Conservation (phyloP, 371 early-diverging fungal species). For the Sporodiniella umbellata region DNA sequence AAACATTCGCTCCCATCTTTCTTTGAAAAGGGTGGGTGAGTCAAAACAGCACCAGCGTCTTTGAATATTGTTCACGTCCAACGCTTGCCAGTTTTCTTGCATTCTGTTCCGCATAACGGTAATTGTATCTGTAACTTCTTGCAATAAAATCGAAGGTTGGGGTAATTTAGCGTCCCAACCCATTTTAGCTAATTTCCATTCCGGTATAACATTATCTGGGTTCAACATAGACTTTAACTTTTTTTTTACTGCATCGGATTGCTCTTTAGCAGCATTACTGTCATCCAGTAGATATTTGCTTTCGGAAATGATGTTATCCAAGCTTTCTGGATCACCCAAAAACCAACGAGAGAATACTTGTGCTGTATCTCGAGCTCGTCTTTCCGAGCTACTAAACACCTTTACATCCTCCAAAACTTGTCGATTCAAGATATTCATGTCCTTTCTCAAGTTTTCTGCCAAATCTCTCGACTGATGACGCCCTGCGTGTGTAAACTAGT, state of each 20-base stretch:
- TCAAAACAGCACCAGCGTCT: conserved; percentile 81
- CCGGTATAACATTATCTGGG: conserved; percentile 49
- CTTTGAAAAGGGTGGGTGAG: conserved; percentile 71
- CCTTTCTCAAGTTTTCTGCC: conserved; percentile 91
- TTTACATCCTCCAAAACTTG: conserved; percentile 84
- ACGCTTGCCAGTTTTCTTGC: conserved; percentile 69
- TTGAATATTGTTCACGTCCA: conserved; percentile 60
- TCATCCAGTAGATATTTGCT: conserved; percentile 94
- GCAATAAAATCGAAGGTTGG: conserved; percentile 64
- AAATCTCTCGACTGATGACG: conserved; percentile 87
- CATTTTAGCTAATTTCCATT: conserved; percentile 31
- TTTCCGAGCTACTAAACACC: conserved; percentile 84
- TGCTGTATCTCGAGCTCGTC: conserved; percentile 87
- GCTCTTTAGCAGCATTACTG: conserved; percentile 91
- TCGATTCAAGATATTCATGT: conserved; percentile 84
- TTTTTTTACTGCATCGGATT: conserved; percentile 82
- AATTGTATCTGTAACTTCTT: conserved; percentile 70
- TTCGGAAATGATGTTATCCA: conserved; percentile 61
- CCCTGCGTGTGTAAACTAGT: conserved; percentile 92
- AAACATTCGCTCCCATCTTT: conserved; percentile 96
- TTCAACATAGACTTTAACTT: conserved; percentile 60
- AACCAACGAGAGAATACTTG: conserved; percentile 82
- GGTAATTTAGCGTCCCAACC: conserved; percentile 57
- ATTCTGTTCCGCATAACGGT: conserved; percentile 67
- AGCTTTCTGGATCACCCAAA: conserved; percentile 56